Evolutionary conservation across 169 alveolate species (phyloP), one percentile per base, ranked within the genome.

Genomic region (Pseudocohnilembus persalinus): DNA sequence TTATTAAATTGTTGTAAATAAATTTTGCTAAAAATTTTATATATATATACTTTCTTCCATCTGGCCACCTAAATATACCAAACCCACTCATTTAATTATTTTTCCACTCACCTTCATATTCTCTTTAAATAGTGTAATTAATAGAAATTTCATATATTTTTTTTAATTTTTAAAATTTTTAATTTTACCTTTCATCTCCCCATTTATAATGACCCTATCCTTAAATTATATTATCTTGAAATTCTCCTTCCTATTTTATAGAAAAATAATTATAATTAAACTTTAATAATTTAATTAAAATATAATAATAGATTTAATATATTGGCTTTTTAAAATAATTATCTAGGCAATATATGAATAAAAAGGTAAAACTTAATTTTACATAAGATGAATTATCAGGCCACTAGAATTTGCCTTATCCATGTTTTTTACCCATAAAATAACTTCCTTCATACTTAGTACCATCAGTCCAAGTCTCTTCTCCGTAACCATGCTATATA

Each of bases 21-120:
- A n/a, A n/a, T n/a, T n/a, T n/a, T n/a, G n/a, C n/a, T n/a, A n/a
- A n/a, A n/a, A n/a, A n/a, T n/a, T n/a, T n/a, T n/a, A n/a, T n/a
- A n/a, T n/a, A n/a, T n/a, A n/a, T n/a, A n/a, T n/a, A n/a, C 29
- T 65, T 74, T 84, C 90, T 89, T 0, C 93, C 95, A 85, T 92
- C 92, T 16, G 89, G 88, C 94, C 92, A 87, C 31, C 35, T 87
- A 77, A 81, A 91, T 83, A 78, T 77, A 27, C 89, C 89, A 32
- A 77, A 31, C 34, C 89, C 94, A 76, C 79, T 83, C 88, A 89
- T 89, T 82, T 80, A 76, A 87, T 87, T 85, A 29, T 85, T 74
- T 49, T 77, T 78, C 89, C 89, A 85, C n/a, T 63, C 31, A 15
- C 89, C 89, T 64, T 28, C 81, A 77, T 75, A 81, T 1, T 80